A percentile compares a stretch with the other conserved stretches of the same genome.
phyloP scores from a whole-genome alignment of 805 yeast genomes.

The Yarrowia alimentaria region DNA sequence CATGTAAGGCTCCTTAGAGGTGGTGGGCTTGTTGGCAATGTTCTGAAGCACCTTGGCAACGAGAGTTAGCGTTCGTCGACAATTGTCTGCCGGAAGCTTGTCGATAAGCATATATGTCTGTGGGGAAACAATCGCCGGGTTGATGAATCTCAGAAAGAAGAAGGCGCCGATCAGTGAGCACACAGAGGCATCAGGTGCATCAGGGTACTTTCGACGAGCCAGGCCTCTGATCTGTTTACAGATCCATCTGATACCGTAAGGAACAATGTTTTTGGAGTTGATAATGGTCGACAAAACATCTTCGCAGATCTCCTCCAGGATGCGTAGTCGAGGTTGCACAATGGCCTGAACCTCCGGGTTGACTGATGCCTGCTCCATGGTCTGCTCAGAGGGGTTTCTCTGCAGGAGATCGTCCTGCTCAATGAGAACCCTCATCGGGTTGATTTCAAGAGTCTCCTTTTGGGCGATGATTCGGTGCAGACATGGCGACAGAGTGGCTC shows the following conservation, averaged over 20 bases:
- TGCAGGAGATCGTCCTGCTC: slow-evolving; percentile 32
- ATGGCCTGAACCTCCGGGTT: slow-evolving; percentile 38
- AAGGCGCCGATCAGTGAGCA: slow-evolving; percentile 70
- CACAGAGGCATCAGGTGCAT: slow-evolving; percentile 44
- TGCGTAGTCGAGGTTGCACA: slow-evolving; percentile 28
- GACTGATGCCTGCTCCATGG: slow-evolving; percentile 38
- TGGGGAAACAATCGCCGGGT: slow-evolving; percentile 91
- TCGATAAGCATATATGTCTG: slow-evolving; percentile 52
- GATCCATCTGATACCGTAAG: slow-evolving; percentile 67
- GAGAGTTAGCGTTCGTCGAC: slow-evolving; percentile 67
- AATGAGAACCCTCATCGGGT: slow-evolving; percentile 40
- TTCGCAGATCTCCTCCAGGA: slow-evolving; percentile 16
- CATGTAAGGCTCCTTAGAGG: slow-evolving; percentile 50
- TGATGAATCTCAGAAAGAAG: slow-evolving; percentile 71
- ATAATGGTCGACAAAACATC: slow-evolving; percentile 53
- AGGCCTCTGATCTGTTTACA: slow-evolving; percentile 61
- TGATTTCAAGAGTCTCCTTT: slow-evolving; percentile 40
- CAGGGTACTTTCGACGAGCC: slow-evolving; percentile 62
- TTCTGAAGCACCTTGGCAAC: slow-evolving; percentile 82
- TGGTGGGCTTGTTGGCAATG: slow-evolving; percentile 78
- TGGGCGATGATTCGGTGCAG: slow-evolving; percentile 36
- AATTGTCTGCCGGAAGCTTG: slow-evolving; percentile 40
- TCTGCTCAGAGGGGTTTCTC: no score
- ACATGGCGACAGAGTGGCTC: slow-evolving; percentile 37
- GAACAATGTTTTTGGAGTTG: slow-evolving; percentile 55